Base-by-base conservation (phyloP, 176 grass and related monocot genomes). In the Eremochloa ophiuroides region DNA sequence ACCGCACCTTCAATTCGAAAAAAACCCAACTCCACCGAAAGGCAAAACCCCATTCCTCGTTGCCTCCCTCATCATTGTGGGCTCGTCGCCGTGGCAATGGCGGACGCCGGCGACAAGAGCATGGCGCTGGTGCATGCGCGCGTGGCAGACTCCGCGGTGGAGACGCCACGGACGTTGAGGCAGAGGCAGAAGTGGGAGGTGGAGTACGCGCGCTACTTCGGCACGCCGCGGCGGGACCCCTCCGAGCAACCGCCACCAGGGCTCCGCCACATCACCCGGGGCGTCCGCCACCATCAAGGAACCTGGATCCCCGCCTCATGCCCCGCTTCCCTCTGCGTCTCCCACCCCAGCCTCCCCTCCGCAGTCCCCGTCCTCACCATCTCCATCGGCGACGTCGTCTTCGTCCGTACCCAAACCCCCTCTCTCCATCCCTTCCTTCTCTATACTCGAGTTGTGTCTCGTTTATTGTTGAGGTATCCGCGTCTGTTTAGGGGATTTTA, bases 131-230 rank as follows among this genome's bases (percentile, higher is more conserved):
- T 61, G 55, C 34, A 56, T 33, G 37, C 31, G 23, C 51, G 22
- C 4, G 26, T 26, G 5, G 48, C 26, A 7, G 47, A 30, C 7
- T 51, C 38, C 2, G 38, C 16, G 5, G 30, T 26, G 30, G 16
- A 26, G 16, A 1, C 15, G 38, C 44, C 30, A 38, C 15, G 39
- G 56, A 30, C 5, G 44, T 41, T 15, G 62, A 8, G 38, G 44
- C 51, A 17, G 80, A 22, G 50, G 80, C 53, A 84, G 61, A 75
- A 74, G 71, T 91, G 92, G 88, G 80, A 71, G 58, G 92, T 94
- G 60, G 88, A 88, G 39, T 94, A 88, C 42, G 79, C 88, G 34
- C 88, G 92, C 65, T 94, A 86, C 86, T 94, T 91, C 86, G 66
- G 62, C n/a, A 78, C 71, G 60, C 88, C 83, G 31, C 70, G 33